phyloP scores from a whole-genome alignment of 805 yeast species.

The Starmerella ratchasimensis region DNA sequence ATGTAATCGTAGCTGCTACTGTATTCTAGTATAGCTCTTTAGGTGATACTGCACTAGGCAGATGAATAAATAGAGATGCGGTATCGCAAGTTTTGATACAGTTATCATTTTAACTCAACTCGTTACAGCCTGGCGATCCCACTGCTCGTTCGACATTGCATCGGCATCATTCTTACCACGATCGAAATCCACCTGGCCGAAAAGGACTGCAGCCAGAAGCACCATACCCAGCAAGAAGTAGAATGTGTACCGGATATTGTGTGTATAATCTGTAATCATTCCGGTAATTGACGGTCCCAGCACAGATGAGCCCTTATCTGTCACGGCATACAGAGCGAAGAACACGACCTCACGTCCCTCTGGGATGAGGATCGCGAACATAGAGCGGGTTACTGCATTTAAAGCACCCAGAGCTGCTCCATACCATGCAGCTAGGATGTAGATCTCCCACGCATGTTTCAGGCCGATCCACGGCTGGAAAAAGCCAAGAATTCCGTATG shows the following conservation, averaged over 20 bases:
- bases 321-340: constrained; percentile 60
- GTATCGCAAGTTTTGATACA: no score
- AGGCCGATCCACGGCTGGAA: constrained; percentile 42
- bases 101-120: no score
- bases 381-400: constrained; percentile 53
- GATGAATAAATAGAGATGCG: no score
- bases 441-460: constrained; percentile 54
- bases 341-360: constrained; percentile 61
- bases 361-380: constrained; percentile 57
- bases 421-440: constrained; percentile 54
- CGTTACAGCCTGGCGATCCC: no score
- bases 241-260: constrained; percentile 60
- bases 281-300: constrained; percentile 67
- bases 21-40: no score
- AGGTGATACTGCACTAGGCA: no score
- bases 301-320: constrained; percentile 69
- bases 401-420: constrained; percentile 65
- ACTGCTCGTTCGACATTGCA: constrained; percentile 6
- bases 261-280: constrained; percentile 54
- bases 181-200: constrained; percentile 40
- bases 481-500: constrained; percentile 60
- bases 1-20: no score
- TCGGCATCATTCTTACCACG: constrained; percentile 49
- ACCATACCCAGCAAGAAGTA: constrained; percentile 45
- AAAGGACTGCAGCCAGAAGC: constrained; percentile 44